Percentiles rank a stretch among this genome's conserved stretches.
phyloP scores from a whole-genome alignment of 768 basidiomycete genomes.

The Boletellus ananiceps region DNA sequence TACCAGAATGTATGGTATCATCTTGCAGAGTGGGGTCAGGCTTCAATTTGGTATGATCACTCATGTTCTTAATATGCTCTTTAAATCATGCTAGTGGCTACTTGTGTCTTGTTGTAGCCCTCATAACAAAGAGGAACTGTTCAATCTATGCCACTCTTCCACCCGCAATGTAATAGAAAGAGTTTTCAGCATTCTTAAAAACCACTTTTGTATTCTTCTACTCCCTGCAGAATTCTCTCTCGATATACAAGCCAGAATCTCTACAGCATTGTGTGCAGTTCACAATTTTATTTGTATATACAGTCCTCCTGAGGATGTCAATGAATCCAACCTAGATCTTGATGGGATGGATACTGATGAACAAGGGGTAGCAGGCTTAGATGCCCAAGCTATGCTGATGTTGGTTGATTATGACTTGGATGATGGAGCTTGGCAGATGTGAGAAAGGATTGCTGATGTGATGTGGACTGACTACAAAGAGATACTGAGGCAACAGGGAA shows the following conservation, averaged over 20 bases:
- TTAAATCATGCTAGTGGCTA: too few relatives aligned
- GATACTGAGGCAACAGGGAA: not conserved
- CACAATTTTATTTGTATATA: not conserved
- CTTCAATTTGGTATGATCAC: not conserved
- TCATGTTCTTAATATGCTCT: not conserved
- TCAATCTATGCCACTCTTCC: not conserved
- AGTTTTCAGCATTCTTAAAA: not conserved
- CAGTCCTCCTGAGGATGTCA: not conserved
- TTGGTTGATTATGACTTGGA: not conserved
- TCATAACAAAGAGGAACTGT: not conserved
- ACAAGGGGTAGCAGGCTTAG: too few relatives aligned
- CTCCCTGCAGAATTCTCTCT: not conserved
- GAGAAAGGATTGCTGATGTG: not conserved
- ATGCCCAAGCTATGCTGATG: not conserved
- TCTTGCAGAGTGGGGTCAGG: constrained; percentile 12
- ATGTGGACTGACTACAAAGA: not conserved
- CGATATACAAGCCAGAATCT: not conserved
- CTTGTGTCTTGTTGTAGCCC: not conserved
- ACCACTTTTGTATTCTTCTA: not conserved
- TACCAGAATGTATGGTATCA: constrained; percentile 27
- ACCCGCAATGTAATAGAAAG: not conserved
- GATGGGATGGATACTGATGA: not conserved
- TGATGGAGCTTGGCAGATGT: not conserved
- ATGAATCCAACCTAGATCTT: not conserved
- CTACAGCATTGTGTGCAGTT: not conserved